Percentiles rank a stretch among this genome's conserved stretches.
Conservation (phyloP, 768 basidiomycete genomes). For the Crucibulum laeve region DNA sequence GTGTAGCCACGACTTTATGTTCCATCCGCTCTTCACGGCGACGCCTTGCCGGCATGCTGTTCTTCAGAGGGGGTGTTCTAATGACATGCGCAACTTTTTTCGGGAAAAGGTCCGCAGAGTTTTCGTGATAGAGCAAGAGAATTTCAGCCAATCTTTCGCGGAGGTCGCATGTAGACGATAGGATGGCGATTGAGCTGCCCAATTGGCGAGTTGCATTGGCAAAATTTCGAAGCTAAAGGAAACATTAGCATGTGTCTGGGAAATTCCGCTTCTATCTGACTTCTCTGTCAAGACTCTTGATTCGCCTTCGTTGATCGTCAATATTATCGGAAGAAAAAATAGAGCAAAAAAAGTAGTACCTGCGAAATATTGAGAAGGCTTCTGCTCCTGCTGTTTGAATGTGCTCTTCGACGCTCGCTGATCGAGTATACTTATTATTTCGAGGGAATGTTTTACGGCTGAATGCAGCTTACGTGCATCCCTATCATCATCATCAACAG, state of each 20-base stretch:
- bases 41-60: constrained; percentile 23
- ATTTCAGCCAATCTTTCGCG: constrained; percentile 66
- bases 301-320: too few relatives aligned
- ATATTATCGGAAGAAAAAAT: constrained; percentile 1
- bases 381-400: constrained; percentile 63
- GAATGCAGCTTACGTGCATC: constrained; percentile 71
- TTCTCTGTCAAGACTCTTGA: constrained; percentile 64
- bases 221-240: constrained; percentile 63
- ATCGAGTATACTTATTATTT: constrained; percentile 1
- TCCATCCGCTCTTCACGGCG: constrained; percentile 26
- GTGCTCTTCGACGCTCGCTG: constrained; percentile 66
- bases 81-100: constrained; percentile 50
- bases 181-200: constrained; percentile 72
- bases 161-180: constrained; percentile 69
- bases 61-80: constrained; percentile 27
- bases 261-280: constrained; percentile 21
- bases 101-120: constrained; percentile 71
- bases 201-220: constrained; percentile 73
- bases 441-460: neutral
- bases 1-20: constrained; percentile 45
- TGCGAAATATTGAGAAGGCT: constrained; percentile 30
- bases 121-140: constrained; percentile 68
- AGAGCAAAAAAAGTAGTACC: too few relatives aligned
- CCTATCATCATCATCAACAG: constrained; percentile 57
- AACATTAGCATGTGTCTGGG: constrained; percentile 1